A percentile compares a stretch with the other conserved stretches of the same genome.
Conservation (phyloP, 352 stramenopile species). For the Phytophthora ohioensis region DNA sequence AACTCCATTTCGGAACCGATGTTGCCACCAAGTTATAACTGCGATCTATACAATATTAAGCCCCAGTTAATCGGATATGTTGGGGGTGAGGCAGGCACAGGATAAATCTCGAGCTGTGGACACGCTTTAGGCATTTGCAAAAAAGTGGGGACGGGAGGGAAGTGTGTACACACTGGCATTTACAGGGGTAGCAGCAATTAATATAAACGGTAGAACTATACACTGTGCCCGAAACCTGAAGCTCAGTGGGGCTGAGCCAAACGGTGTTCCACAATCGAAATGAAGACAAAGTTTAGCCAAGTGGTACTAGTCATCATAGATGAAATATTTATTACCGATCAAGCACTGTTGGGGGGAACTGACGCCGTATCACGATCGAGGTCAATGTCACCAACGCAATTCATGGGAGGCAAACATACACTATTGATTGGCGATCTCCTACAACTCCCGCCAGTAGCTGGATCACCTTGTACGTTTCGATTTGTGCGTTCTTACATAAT, state of each 20-base stretch:
- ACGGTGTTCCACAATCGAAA: too few species aligned
- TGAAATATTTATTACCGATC: neutral
- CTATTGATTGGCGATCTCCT: slow-evolving; percentile 25
- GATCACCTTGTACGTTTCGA: slow-evolving; percentile 26
- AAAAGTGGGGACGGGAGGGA: neutral
- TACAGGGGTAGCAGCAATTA: neutral
- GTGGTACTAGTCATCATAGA: neutral
- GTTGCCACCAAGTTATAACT: too few species aligned
- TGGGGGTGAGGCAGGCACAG: neutral
- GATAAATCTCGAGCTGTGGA: neutral
- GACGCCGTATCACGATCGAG: slow-evolving; percentile 6
- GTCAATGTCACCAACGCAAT: neutral
- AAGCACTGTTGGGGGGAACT: neutral
- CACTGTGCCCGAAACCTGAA: neutral
- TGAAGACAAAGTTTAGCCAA: neutral
- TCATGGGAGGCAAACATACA: slow-evolving; percentile 36
- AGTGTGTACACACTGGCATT: neutral
- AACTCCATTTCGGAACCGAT: neutral
- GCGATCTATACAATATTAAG: neutral
- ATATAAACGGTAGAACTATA: neutral
- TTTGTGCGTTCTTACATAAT: neutral
- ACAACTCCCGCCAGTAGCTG: slow-evolving; percentile 24
- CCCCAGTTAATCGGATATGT: neutral
- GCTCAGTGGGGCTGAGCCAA: too few species aligned
- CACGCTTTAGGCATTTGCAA: neutral